Conservation (phyloP, 1,139 yeast genomes). For the Eremothecium cymbalariae region DNA sequence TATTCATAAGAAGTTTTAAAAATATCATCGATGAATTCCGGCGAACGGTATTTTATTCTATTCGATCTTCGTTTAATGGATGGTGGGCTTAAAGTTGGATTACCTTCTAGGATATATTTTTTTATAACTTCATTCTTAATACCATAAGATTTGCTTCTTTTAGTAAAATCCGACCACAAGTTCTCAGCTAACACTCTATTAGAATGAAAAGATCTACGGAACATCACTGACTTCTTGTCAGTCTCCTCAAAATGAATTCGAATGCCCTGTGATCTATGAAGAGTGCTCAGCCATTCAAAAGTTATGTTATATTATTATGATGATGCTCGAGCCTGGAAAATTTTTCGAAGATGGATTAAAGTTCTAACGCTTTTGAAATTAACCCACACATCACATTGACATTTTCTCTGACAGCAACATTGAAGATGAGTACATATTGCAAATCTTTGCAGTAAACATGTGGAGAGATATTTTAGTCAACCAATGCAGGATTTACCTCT, state of each 20-base stretch:
- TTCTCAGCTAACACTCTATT: conserved; percentile 8
- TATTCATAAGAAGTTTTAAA: conserved; percentile 60
- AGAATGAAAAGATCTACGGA: conserved; percentile 17
- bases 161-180: conserved; percentile 23
- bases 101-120: conserved; percentile 20
- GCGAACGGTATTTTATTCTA: conserved; percentile 52
- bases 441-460: too few species aligned
- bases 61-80: conserved; percentile 40
- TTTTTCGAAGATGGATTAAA: too few species aligned
- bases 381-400: too few species aligned
- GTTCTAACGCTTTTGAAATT: too few species aligned
- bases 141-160: conserved; percentile 20
- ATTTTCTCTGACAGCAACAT: too few species aligned
- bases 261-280: not conserved
- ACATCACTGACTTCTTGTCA: conserved; percentile 13
- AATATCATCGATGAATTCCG: conserved; percentile 60
- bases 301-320: too few species aligned
- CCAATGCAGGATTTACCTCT: too few species aligned
- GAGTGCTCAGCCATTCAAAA: too few species aligned
- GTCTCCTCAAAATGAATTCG: too few species aligned
- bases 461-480: too few species aligned
- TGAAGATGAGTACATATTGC: too few species aligned
- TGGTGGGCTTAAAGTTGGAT: conserved; percentile 33
- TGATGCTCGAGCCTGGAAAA: too few species aligned
- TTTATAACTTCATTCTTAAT: conserved; percentile 15